These are phyloP conservation scores for Cyanodermella asteris DNA, from an alignment of 2,329 filamentous ascomycete species.

Conservation along the genomic window DNA sequence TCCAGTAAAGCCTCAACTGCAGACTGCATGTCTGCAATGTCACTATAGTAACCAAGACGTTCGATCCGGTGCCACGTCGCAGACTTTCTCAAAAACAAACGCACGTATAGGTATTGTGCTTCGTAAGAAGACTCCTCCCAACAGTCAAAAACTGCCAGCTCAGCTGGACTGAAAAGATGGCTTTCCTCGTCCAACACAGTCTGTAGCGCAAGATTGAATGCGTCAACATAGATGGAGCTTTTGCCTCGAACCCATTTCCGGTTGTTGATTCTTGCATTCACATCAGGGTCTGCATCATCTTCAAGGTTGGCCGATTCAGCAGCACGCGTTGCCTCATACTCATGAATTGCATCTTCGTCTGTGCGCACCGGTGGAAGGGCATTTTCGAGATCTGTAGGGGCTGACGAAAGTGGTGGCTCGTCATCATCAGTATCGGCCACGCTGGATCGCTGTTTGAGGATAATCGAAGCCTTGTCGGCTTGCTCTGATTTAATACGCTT, in stretches of 20 bases:
- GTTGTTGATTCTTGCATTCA: slow-evolving; percentile 31
- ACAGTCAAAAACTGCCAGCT: slow-evolving; percentile 51
- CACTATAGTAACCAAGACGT: slow-evolving; percentile 56
- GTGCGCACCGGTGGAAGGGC: slow-evolving; percentile 45
- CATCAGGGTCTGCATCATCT: too few relatives aligned
- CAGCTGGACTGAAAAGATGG: slow-evolving; percentile 65
- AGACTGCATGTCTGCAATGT: slow-evolving; percentile 51
- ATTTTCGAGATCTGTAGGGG: slow-evolving; percentile 45
- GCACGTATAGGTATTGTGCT: slow-evolving; percentile 79
- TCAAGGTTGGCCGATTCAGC: slow-evolving; percentile 22
- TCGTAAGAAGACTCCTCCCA: slow-evolving; percentile 64
- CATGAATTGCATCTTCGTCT: slow-evolving; percentile 50
- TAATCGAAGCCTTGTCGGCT: slow-evolving; percentile 3
- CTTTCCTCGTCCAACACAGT: slow-evolving; percentile 77
- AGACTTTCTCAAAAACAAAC: slow-evolving; percentile 79
- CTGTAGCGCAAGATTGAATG: slow-evolving; percentile 79
- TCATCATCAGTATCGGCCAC: slow-evolving; percentile 17
- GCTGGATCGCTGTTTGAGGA: slow-evolving; percentile 6
- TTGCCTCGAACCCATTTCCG: slow-evolving; percentile 50
- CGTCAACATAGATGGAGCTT: slow-evolving; percentile 90
- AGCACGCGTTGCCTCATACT: slow-evolving; percentile 51
- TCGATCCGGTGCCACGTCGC: slow-evolving; percentile 73
- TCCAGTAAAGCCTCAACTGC: slow-evolving; percentile 46
- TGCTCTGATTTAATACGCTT: slow-evolving; percentile 9
- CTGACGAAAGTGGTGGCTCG: slow-evolving; percentile 12